Conservation (phyloP, 2,329 filamentous ascomycete genomes). For the Albifimbria verrucaria region DNA sequence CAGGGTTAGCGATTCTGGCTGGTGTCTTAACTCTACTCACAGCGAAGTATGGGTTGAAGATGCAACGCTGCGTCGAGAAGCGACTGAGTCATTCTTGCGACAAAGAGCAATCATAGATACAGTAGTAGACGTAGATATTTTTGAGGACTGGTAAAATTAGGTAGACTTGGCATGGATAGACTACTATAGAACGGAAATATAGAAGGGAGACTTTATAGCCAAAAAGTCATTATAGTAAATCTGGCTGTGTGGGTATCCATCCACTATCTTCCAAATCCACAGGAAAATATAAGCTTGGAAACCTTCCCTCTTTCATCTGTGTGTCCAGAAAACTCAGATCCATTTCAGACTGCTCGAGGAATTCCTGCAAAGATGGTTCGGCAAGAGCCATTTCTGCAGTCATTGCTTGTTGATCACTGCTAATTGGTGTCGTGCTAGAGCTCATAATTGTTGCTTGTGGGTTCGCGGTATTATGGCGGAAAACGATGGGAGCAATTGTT, state of each 20-base stretch:
- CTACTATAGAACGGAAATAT: neutral
- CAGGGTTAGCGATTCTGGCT: neutral
- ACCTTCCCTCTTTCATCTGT: conserved; percentile 6
- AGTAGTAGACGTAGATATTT: neutral
- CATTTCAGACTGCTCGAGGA: conserved; percentile 27
- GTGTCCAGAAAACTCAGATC: conserved; percentile 32
- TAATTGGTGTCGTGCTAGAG: neutral
- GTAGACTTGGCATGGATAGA: neutral
- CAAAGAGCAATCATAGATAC: neutral
- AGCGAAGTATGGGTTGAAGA: neutral
- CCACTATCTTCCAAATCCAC: neutral
- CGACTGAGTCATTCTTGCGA: neutral
- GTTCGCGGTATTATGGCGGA: neutral
- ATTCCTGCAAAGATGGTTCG: conserved; percentile 31
- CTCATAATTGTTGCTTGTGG: conserved; percentile 7
- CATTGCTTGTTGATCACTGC: neutral
- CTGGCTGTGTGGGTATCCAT: neutral
- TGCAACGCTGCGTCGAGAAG: neutral
- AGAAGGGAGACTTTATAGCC: neutral
- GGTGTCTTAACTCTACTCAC: neutral
- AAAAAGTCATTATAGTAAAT: neutral
- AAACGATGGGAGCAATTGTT: neutral
- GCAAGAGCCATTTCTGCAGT: conserved; percentile 32
- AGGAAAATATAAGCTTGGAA: neutral
- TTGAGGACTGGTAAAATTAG: too few species aligned